Percentiles rank a stretch among this genome's conserved stretches.
Evolutionary conservation across 768 basidiomycete genomes (phyloP).

Genomic region (Cystobasidium ongulense): DNA sequence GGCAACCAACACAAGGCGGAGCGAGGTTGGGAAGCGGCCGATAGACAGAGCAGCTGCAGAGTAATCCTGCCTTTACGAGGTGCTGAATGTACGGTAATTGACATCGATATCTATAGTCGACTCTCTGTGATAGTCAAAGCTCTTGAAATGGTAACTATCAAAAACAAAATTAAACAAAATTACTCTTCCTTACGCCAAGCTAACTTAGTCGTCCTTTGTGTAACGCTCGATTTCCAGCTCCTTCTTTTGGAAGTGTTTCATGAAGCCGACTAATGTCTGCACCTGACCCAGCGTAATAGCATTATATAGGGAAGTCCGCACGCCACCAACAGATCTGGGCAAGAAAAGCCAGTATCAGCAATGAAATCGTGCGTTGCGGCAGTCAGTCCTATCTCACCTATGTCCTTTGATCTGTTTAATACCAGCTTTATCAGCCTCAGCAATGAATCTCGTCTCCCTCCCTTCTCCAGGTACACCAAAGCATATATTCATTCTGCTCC

Average conservation of each 20-base stretch:
- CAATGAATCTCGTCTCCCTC: conserved; percentile 63
- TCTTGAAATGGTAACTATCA: too few species aligned
- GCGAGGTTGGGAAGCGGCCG: too few species aligned
- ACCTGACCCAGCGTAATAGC: conserved; percentile 70
- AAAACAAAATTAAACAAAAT: too few species aligned
- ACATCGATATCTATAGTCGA: too few species aligned
- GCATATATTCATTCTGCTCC: conserved; percentile 94
- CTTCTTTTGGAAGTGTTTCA: conserved; percentile 44
- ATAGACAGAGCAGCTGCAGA: too few species aligned
- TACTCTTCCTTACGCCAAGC: too few species aligned
- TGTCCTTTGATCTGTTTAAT: conserved; percentile 89
- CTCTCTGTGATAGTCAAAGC: too few species aligned
- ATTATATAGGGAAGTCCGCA: conserved; percentile 81
- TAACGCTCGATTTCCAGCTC: conserved; percentile 29
- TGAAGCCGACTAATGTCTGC: conserved; percentile 49
- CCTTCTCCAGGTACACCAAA: conserved; percentile 66
- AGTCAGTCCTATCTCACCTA: conserved; percentile 54
- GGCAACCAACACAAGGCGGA: too few species aligned
- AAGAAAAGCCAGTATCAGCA: background rate
- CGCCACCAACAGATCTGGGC: conserved; percentile 49
- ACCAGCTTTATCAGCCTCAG: conserved; percentile 66
- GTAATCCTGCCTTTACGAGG: too few species aligned
- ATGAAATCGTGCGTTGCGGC: background rate
- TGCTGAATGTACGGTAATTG: too few species aligned
- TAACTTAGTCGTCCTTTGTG: background rate